Conservation (phyloP, 75 land plant species). For the Cupressus sempervirens region DNA sequence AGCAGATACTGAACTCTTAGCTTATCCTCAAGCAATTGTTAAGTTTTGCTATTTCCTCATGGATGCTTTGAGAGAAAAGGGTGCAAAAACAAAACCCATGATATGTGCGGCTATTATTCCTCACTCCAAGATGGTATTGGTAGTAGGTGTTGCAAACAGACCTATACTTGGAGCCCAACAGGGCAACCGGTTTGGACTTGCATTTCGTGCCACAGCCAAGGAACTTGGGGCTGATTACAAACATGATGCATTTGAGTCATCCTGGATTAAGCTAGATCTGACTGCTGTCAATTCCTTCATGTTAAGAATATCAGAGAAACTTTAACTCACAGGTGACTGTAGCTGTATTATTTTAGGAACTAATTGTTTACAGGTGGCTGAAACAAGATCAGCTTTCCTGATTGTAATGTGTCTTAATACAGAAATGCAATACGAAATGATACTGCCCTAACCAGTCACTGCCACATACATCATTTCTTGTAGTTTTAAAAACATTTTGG, state of each 20-base stretch:
- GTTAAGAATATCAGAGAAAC: slow-evolving; percentile 64
- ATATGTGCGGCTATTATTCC: slow-evolving; percentile 71
- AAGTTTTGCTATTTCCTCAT: slow-evolving; percentile 87
- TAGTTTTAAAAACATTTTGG: background rate
- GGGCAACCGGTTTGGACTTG: slow-evolving; percentile 88
- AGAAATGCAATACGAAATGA: background rate
- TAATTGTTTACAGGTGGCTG: slow-evolving; percentile 1
- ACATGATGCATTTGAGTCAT: slow-evolving; percentile 89
- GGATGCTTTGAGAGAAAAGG: slow-evolving; percentile 90
- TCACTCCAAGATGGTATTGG: slow-evolving; percentile 50
- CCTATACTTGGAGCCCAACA: slow-evolving; percentile 80
- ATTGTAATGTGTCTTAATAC: background rate
- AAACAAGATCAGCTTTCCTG: slow-evolving; percentile 4
- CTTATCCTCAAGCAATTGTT: slow-evolving; percentile 80
- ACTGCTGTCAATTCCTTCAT: slow-evolving; percentile 69
- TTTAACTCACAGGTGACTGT: slow-evolving; percentile 9
- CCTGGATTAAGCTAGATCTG: slow-evolving; percentile 78
- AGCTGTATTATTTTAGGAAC: slow-evolving; percentile 9
- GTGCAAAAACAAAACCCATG: slow-evolving; percentile 83
- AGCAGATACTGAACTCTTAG: slow-evolving; percentile 60
- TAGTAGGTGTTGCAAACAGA: slow-evolving; percentile 85
- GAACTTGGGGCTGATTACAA: slow-evolving; percentile 66
- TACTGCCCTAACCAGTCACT: background rate
- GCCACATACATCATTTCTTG: background rate
- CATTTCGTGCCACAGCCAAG: slow-evolving; percentile 72